Evolutionary conservation across 306 rosid species (phyloP).

Genomic region (Mimosa pudica): DNA sequence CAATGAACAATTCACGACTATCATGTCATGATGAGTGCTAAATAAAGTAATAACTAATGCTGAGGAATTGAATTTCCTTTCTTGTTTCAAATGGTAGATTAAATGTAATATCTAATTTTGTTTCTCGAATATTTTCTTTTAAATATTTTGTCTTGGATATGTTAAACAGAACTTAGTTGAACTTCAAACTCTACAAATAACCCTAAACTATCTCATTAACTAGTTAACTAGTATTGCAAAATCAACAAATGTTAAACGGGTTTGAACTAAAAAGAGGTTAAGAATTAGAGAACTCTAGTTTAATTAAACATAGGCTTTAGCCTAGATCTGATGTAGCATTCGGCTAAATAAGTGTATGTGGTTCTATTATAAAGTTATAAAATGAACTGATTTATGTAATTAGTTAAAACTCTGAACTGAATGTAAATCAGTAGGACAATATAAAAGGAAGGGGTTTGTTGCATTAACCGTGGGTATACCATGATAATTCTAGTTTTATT

Average conservation of each 20-base stretch:
- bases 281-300: background rate
- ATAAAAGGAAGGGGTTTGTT: slow-evolving; percentile 4
- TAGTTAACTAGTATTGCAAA: background rate
- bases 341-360: background rate
- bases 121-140: background rate
- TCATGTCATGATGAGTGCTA: background rate
- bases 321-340: background rate
- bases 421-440: slow-evolving; percentile 8
- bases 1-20: slow-evolving; percentile 1
- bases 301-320: background rate
- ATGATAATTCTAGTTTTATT: background rate
- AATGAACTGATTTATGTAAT: background rate
- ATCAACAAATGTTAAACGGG: background rate
- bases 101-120: slow-evolving; percentile 2
- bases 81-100: background rate
- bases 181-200: background rate
- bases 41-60: slow-evolving; percentile 3
- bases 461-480: background rate
- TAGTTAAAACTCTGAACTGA: slow-evolving; percentile 1
- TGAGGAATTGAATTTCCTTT: slow-evolving; percentile 7
- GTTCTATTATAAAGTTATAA: background rate
- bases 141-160: background rate
- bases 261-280: background rate
- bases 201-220: background rate
- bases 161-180: background rate